Base-by-base conservation (phyloP, 2,329 filamentous ascomycete species). In the Pseudocercospora macadamiae region DNA sequence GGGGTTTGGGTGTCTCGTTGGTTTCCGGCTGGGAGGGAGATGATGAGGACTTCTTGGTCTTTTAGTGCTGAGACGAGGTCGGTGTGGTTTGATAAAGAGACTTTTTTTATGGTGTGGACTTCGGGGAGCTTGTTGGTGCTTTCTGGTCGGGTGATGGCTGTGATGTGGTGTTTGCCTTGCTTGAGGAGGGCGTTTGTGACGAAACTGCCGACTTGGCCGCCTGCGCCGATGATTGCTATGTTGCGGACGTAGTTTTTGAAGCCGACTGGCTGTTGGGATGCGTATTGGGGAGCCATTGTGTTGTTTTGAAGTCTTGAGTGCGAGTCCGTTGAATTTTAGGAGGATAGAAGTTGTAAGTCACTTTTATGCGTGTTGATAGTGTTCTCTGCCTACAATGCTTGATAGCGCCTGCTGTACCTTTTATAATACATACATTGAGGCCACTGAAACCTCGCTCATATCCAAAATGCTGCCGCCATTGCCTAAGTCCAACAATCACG, bases 91-190 rank as follows among this genome's bases (percentile, higher is more conserved):
- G 60, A 37, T 62, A 70, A 70, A 65, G 71, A 62, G 51, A 68
- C 64, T 42, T 68, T 60, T 23, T 62, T 64, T 39, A 67, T 45
- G 6, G 47, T 45, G 36, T 60, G 47, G 39, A 73, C 42, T 21
- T 32, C 23, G 19, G 66, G 65, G 9, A 63, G 57, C 57, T 28
- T 63, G 28, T 82, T 84, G 10, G 62, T 74, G 72, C 71, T 75
- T 62, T 65, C 73, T 34, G 59, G 54, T n/a, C 76, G 75, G n/a
- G 75, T 74, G 37, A 79, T 66, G 55, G 76, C 73, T 1, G 76
- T 77, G 54, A 78, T 57, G 16, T 61, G 66, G 61, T 74, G 69
- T 47, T 70, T 71, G 55, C 68, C 68, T 23, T 64, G 64, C 16
- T 64, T 61, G 34, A 74, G 63, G 16, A 77, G 63, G 10, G 66